A percentile compares a stretch with the other conserved stretches of the same genome.
phyloP scores from a whole-genome alignment of 306 rosid species.

The Alnus rubra region DNA sequence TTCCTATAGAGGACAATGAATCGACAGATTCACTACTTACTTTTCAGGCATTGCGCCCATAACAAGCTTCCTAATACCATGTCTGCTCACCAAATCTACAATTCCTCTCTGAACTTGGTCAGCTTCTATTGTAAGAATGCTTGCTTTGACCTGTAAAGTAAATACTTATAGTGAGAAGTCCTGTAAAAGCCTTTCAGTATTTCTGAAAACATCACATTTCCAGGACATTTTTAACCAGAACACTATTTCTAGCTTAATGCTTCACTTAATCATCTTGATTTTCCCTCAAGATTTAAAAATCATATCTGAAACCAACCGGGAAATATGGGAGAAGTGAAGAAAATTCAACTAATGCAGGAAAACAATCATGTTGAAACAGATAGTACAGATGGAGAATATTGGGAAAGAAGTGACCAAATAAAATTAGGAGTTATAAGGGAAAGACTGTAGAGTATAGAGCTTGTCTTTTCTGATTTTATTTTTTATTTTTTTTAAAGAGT shows the following conservation, averaged over 20 bases:
- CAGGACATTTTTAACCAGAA: not conserved
- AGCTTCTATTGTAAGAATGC: conserved; percentile 50
- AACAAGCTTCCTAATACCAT: conserved; percentile 71
- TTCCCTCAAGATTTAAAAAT: not conserved
- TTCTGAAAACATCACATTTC: not conserved
- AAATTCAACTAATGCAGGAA: not conserved
- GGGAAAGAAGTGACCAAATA: not conserved
- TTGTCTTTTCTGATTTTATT: too few species aligned
- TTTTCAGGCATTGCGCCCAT: conserved; percentile 69
- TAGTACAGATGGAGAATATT: not conserved
- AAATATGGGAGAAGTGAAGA: not conserved
- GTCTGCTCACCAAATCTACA: conserved; percentile 55
- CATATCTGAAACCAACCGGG: not conserved
- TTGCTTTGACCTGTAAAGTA: conserved; percentile 61
- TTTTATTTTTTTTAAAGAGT: not conserved
- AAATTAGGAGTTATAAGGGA: not conserved
- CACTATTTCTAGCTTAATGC: not conserved
- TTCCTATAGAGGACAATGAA: conserved; percentile 15
- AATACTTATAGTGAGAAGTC: conserved; percentile 17
- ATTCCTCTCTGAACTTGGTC: conserved; percentile 74
- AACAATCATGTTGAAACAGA: not conserved
- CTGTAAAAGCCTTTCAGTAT: not conserved
- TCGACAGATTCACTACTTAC: conserved; percentile 48
- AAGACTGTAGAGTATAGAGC: not conserved
- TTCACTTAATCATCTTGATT: not conserved